Base-by-base conservation (phyloP, 441 rosid genomes). In the Gossypium davidsonii region DNA sequence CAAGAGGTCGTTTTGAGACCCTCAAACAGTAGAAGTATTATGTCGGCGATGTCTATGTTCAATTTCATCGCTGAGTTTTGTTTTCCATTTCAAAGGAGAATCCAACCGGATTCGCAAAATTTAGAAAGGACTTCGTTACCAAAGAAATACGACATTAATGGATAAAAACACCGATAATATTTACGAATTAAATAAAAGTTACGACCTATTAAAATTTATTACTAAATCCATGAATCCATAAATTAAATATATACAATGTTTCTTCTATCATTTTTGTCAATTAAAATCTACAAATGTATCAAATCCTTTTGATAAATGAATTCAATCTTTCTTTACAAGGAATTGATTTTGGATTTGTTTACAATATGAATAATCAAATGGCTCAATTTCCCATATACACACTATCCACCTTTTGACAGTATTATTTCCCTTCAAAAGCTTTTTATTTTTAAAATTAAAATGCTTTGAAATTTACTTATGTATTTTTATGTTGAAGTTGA, bases 31-130 rank as follows among this genome's bases (percentile, higher is more conserved):
- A 6, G 2, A 37, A 1, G 9, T 37, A 37, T 6, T 37, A 37
- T 37, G 42, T 37, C 2, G 2, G 2, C 0, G 2, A 1, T 6
- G 42, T 37, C 0, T 37, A 37, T 37, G 10, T 7, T 37, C 42
- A 0, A 0, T 34, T 34, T 34, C 6, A 37, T 37, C 2, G 0
- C 0, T 6, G 9, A 0, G 0, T 37, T 37, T 37, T 6, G 0
- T 37, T 7, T 37, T 6, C 42, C 9, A 7, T 6, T 37, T 37
- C 9, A 6, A 37, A 1, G 3, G 42, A 6, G 2, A 37, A 7
- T 2, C 42, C 0, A 34, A 6, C 2, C 9, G 0, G 1, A 37
- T 37, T 37, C 9, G 7, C 9, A 37, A 37, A 37, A 37, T 37
- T 37, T 37, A 37, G 10, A 7, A 37, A 37, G 2, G 10, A 6